Percentiles rank a stretch among this genome's conserved stretches.
These are phyloP conservation scores for Crithidia expoeki DNA, from an alignment of 208 protist genomes.

Conservation along the genomic window DNA sequence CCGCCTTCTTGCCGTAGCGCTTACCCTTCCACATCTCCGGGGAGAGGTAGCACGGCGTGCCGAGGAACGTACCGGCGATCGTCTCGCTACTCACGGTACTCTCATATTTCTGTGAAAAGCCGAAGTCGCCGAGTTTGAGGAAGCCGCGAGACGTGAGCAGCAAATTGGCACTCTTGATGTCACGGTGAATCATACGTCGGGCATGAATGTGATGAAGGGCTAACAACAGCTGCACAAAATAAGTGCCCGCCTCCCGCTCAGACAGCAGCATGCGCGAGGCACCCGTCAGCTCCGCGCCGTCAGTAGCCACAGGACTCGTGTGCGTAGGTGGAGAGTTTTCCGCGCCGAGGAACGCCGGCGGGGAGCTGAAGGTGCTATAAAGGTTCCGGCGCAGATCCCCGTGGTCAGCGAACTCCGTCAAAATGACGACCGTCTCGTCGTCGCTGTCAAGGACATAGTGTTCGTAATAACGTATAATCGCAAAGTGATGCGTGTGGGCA, in stretches of 20 bases:
- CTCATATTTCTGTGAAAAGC: slow-evolving; percentile 90
- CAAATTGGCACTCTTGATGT: slow-evolving; percentile 92
- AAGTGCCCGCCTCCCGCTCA: slow-evolving; percentile 75
- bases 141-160: slow-evolving; percentile 85
- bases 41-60: slow-evolving; percentile 92
- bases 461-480: slow-evolving; percentile 83
- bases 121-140: slow-evolving; percentile 94
- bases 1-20: slow-evolving; percentile 89
- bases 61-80: slow-evolving; percentile 86
- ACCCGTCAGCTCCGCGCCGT: neutral
- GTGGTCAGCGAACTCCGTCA: slow-evolving; percentile 90
- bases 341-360: slow-evolving; percentile 12
- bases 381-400: slow-evolving; percentile 86
- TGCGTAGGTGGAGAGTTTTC: neutral
- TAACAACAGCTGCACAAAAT: slow-evolving; percentile 82
- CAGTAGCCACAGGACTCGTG: neutral
- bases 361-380: slow-evolving; percentile 18
- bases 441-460: slow-evolving; percentile 82
- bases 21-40: slow-evolving; percentile 90
- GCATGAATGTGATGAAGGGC: slow-evolving; percentile 89
- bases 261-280: slow-evolving; percentile 39
- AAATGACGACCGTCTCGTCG: slow-evolving; percentile 78
- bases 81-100: slow-evolving; percentile 84
- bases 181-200: slow-evolving; percentile 92
- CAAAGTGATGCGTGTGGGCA: slow-evolving; percentile 82